Evolutionary conservation across 768 basidiomycete genomes (phyloP), one percentile per base, ranked within the genome.

Genomic region (Cystofilobasidium ferigula): DNA sequence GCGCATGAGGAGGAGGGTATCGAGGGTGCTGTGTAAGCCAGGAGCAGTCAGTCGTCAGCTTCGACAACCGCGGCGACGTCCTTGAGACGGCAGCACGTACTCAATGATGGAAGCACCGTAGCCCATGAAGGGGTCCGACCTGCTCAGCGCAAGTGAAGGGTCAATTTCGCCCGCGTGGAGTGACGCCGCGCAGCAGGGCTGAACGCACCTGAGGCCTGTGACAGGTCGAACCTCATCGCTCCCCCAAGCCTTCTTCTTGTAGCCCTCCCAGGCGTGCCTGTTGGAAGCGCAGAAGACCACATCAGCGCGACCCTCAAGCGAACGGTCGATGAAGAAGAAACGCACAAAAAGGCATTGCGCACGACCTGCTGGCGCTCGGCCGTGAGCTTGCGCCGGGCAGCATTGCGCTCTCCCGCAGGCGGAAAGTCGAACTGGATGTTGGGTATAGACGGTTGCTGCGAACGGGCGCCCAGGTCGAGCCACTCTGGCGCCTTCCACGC

Each of bases 51-150:
- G 22, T 20, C 4, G 26, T 26, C 16, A 34, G 42, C 18, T 18
- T 24, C 22, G 26, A 59, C 16, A 65, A 32, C 38, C 40, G 26
- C 38, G 57, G 18, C 22, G 38, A 64, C 47, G 16, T 59, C 28
- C 20, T 28, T 3, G 16, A 34, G 13, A 61, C 51, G 7, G 32
- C 64, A 20, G 63, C 43, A 48, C 54, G 12, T 47, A 54, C 61
- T 74, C 73, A 54, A 75, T 69, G 40, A 74, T 63, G 0, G 71
- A 71, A 0, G 74, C 72, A 22, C 73, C 74, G 72, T 73, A 75
- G 18, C 69, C 71, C 45, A 71, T 70, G 69, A 72, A 73, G 30
- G 67, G 70, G 69, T 75, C 57, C 5, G 48, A 43, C 30, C 45
- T 69, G 14, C n/a, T n/a, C n/a, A n/a, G n/a, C n/a, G n/a, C n/a